phyloP scores from a whole-genome alignment of 75 land plant species.

The Picea glauca region DNA sequence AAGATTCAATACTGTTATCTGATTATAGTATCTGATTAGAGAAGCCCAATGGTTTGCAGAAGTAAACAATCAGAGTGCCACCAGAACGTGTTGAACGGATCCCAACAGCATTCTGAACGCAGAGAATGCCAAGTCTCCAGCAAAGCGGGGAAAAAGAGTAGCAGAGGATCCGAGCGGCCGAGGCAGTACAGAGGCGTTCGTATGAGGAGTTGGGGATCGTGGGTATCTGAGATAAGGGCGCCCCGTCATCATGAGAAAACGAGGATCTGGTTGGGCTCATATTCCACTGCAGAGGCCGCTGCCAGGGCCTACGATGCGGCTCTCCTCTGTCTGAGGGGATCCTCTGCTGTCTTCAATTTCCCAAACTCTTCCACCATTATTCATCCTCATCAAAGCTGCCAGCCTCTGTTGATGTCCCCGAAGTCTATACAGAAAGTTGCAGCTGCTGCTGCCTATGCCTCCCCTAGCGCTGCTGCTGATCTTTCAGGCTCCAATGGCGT shows the following conservation, averaged over 20 bases:
- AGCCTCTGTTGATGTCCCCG: slow-evolving; percentile 13
- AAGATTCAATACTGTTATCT: too few relatives aligned
- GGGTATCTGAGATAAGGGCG: slow-evolving; percentile 81
- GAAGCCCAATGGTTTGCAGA: too few relatives aligned
- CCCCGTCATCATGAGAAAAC: slow-evolving; percentile 62
- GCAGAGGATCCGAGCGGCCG: slow-evolving; percentile 52
- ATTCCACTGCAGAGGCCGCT: slow-evolving; percentile 78
- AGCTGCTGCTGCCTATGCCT: slow-evolving; percentile 23
- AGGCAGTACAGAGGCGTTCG: slow-evolving; percentile 65
- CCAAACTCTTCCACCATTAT: slow-evolving; percentile 16
- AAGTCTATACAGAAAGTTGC: slow-evolving; percentile 34
- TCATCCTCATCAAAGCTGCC: not conserved
- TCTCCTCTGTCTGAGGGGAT: slow-evolving; percentile 62
- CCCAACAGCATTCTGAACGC: too few relatives aligned
- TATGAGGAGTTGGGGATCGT: slow-evolving; percentile 84
- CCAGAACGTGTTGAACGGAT: too few relatives aligned
- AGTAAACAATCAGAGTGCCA: too few relatives aligned
- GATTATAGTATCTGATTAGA: too few relatives aligned
- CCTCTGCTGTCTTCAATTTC: slow-evolving; percentile 61
- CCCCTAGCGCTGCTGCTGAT: not conserved
- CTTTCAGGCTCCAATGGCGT: not conserved
- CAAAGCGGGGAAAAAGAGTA: not conserved
- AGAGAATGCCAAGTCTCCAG: too few relatives aligned
- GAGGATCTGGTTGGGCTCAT: slow-evolving; percentile 83
- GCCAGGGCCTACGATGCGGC: slow-evolving; percentile 86